Evolutionary conservation across 1,139 yeast genomes (phyloP), one percentile per base, ranked within the genome.

Genomic region (Scheffersomyces cryptocercus): DNA sequence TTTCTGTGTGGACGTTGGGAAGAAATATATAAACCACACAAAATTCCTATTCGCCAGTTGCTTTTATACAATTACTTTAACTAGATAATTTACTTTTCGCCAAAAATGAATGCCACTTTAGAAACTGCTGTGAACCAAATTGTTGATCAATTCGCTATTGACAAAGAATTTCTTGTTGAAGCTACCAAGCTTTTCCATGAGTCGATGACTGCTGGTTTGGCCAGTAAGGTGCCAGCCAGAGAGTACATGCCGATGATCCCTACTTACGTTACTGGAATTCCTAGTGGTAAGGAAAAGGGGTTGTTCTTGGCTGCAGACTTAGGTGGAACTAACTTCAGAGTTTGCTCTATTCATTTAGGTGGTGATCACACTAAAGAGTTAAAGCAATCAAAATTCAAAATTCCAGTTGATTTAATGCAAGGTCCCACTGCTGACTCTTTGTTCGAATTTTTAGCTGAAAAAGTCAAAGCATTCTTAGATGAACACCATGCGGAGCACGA

Each of bases 261-360:
- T 30, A 79, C 95, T 1, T 89, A 66, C 60, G 95, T 90, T 28
- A 87, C 95, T 5, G 74, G 78, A 10, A 76, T 88, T 43, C 97
- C 98, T 20, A 76, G 77, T 35, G 98, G 98, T 38, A 75, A 76
- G 37, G 98, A 91, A 61, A 74, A 70, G 41, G 97, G 97, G 16
- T 70, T 85, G 39, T 79, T 72, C 49, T 72, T 88, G 44, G 96
- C 96, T 40, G 93, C 89, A 13, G 96, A 88, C 60, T 74, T 88
- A 42, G 96, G 96, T 51, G 96, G 96, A 40, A 87, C 96, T 43
- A 88, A 89, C 62, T 84, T 91, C 65, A 75, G 97, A 58, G 96
- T 90, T 31, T 89, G 97, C 61, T 88, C 96, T 3, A 88, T 90
- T 38, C 61, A 76, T 31, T 75, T 91, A 53, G 75, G 81, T 41